phyloP scores from a whole-genome alignment of 31 red algal species.

The Asparagopsis taxiformis region DNA sequence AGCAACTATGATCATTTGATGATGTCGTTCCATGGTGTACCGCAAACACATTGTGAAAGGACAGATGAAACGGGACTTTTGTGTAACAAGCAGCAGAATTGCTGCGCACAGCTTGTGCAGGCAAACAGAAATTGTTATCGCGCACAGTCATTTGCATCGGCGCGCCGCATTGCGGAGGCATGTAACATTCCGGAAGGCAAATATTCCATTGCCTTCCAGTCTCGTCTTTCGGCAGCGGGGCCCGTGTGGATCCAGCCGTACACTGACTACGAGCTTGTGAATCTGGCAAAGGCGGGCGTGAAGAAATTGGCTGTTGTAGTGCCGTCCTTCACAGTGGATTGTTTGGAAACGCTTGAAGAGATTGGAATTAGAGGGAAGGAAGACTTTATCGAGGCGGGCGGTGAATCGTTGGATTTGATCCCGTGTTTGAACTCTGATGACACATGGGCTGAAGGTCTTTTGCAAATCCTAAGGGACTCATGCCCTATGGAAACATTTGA shows the following conservation, averaged over 20 bases:
- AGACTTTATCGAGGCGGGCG: slow-evolving; percentile 90
- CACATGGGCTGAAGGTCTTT: slow-evolving; percentile 73
- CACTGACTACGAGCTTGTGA: slow-evolving; percentile 78
- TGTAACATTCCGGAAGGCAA: slow-evolving; percentile 75
- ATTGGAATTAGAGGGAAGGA: slow-evolving; percentile 95
- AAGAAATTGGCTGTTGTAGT: slow-evolving; percentile 85
- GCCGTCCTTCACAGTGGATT: slow-evolving; percentile 94
- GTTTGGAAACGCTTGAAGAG: slow-evolving; percentile 99
- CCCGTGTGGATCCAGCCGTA: slow-evolving; percentile 99
- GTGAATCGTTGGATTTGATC: slow-evolving; percentile 83
- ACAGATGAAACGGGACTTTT: slow-evolving; percentile 91
- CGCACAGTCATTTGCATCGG: slow-evolving; percentile 87
- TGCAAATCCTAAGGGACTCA: slow-evolving; percentile 91
- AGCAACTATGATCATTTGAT: slow-evolving; percentile 90
- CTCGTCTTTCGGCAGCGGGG: slow-evolving; percentile 87
- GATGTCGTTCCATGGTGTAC: slow-evolving; percentile 97
- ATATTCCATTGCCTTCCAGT: slow-evolving; percentile 97
- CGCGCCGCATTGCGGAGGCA: slow-evolving; percentile 73
- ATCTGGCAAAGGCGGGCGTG: slow-evolving; percentile 81
- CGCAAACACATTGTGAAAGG: slow-evolving; percentile 80
- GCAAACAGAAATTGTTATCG: slow-evolving; percentile 98
- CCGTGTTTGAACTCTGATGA: slow-evolving; percentile 92
- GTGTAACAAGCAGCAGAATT: slow-evolving; percentile 80
- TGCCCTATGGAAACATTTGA: slow-evolving; percentile 91
- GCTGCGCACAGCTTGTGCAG: slow-evolving; percentile 77